Evolutionary conservation across 768 basidiomycete genomes (phyloP), one percentile per base, ranked within the genome.

Genomic region (Podaxis sp.): DNA sequence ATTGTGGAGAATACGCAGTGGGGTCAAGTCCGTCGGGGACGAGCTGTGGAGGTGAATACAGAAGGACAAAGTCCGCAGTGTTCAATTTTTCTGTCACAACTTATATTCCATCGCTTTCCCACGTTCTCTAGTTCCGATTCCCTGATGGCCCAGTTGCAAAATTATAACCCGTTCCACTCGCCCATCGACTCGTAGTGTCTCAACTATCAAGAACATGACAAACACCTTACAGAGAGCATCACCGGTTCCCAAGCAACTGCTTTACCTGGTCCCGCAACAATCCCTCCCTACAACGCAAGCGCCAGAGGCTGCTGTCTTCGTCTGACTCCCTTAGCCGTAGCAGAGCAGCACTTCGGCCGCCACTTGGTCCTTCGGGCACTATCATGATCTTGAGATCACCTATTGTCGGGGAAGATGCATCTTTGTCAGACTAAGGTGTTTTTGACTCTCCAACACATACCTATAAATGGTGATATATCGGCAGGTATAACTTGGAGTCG

Each of bases 251-350:
- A 13, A 87, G 70, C 62, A 77, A 54, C 41, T 71, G 71, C 72
- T 82, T 84, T 58, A 89, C 77, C 22, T 74, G 66, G 25, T 65
- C 73, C 59, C 81, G 71, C 64, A 89, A 65, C 15, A 67, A 72
- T 15, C 66, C 68, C 56, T 86, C 80, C 11, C 73, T 76, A 67
- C 85, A 83, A 29, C 88, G 85, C 63, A 91, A 57, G 54, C 85
- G 82, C 89, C 90, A 92, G 51, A 92, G 70, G 68, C 88, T 90
- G 29, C 88, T 82, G 36, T 87, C 86, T 43, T 90, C 90, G 4
- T 89, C 86, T 19, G 81, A 81, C 65, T 85, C 85, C 55, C 79
- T 82, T 52, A 92, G 72, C 37, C 88, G 82, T 36, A 91, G 70
- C 55, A 64, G 37, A 12, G 78, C 76, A 4, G 81, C 82, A 8